These are phyloP conservation scores for Ascochyta lentis DNA, from an alignment of 2,329 filamentous ascomycete genomes.

Conservation along the genomic window DNA sequence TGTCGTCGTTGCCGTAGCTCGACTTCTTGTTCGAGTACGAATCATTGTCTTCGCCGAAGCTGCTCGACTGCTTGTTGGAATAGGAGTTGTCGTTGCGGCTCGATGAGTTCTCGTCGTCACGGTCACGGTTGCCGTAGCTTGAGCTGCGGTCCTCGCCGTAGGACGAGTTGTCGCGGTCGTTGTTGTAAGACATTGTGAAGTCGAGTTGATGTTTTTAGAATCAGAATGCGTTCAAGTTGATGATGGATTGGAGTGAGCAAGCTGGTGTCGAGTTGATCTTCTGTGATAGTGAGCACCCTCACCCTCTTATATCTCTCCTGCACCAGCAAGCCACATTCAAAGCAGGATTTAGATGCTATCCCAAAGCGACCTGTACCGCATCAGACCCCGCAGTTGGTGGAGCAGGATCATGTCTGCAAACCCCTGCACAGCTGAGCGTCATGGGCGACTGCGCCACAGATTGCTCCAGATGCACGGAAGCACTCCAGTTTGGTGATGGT, in stretches of 20 bases:
- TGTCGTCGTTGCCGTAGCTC: conserved; percentile 7
- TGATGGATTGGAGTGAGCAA: neutral
- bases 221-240: neutral
- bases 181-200: conserved; percentile 35
- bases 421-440: conserved; percentile 15
- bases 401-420: conserved; percentile 9
- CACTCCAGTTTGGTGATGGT: conserved; percentile 2
- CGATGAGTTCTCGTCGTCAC: conserved; percentile 23
- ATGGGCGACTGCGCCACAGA: conserved; percentile 17
- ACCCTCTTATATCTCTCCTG: conserved; percentile 8
- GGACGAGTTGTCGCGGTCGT: conserved; percentile 26
- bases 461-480: conserved; percentile 11
- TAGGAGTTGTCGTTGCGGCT: conserved; percentile 22
- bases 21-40: conserved; percentile 11
- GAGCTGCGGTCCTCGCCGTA: conserved; percentile 26
- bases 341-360: neutral
- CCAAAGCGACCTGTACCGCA: neutral
- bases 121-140: conserved; percentile 21
- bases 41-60: conserved; percentile 7
- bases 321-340: neutral
- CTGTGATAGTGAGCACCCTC: neutral
- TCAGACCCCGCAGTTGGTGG: conserved; percentile 19
- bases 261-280: neutral
- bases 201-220: neutral
- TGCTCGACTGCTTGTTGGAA: conserved; percentile 8